These are phyloP conservation scores for Fusarium phyllophilum DNA, from an alignment of 2,329 filamentous ascomycete genomes.

Conservation along the genomic window DNA sequence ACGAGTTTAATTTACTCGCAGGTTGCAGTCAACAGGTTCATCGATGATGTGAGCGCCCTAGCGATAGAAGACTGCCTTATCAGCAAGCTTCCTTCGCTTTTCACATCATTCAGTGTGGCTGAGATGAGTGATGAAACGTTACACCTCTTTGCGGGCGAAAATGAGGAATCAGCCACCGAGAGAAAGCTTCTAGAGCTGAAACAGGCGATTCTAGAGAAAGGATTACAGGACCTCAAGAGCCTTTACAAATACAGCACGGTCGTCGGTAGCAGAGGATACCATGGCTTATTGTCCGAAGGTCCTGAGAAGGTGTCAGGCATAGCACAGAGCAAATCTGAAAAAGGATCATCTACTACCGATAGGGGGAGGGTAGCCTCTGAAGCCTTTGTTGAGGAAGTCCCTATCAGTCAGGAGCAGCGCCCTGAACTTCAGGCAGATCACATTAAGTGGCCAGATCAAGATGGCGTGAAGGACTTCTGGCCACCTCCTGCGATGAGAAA, in stretches of 20 bases:
- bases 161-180: neutral
- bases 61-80: neutral
- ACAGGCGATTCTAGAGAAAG: neutral
- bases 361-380: neutral
- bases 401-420: neutral
- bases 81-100: neutral
- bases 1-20: neutral
- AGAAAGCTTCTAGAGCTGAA: neutral
- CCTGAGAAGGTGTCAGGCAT: neutral
- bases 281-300: neutral
- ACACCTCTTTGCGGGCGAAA: neutral
- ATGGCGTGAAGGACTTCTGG: neutral
- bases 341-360: neutral
- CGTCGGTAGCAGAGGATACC: neutral
- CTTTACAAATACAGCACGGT: neutral
- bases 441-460: neutral
- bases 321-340: neutral
- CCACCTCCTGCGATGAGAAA: neutral
- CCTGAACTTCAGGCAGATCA: neutral
- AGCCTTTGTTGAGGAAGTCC: neutral
- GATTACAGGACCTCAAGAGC: neutral
- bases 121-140: neutral
- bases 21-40: conserved; percentile 20
- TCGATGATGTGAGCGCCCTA: conserved; percentile 7
- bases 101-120: neutral